Conservation (phyloP, 1,139 yeast genomes). For the Debaryomyces fabryi region DNA sequence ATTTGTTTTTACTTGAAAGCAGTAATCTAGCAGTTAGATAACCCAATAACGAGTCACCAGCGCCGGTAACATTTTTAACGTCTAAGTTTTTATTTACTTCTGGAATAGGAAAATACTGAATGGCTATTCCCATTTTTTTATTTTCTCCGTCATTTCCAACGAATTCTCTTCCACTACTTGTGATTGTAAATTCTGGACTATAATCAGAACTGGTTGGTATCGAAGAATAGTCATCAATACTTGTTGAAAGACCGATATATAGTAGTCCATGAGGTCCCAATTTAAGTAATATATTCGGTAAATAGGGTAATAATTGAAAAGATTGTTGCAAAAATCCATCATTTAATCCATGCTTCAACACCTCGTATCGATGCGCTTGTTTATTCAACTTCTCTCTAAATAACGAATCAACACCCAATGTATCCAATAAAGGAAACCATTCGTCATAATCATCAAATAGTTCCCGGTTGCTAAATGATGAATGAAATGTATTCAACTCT, state of each 20-base stretch:
- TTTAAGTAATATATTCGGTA: conserved; percentile 69
- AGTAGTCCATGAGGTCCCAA: conserved; percentile 69
- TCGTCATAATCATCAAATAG: conserved; percentile 59
- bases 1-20: conserved; percentile 17
- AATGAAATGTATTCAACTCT: conserved; percentile 61
- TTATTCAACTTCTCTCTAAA: conserved; percentile 46
- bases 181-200: conserved; percentile 28
- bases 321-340: conserved; percentile 70
- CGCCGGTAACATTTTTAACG: conserved; percentile 64
- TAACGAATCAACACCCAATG: conserved; percentile 52
- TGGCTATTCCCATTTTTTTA: conserved; percentile 49
- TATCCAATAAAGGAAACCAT: conserved; percentile 79
- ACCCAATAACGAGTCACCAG: conserved; percentile 74
- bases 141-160: conserved; percentile 21
- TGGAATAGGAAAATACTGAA: conserved; percentile 67
- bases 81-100: conserved; percentile 29
- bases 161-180: conserved; percentile 20
- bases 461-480: conserved; percentile 48
- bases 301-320: conserved; percentile 68
- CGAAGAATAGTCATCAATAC: conserved; percentile 33
- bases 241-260: conserved; percentile 38
- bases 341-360: conserved; percentile 29
- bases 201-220: conserved; percentile 40
- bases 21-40: conserved; percentile 35
- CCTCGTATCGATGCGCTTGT: conserved; percentile 23